Evolutionary conservation across 2,329 filamentous ascomycete species (phyloP), one percentile per base, ranked within the genome.

Genomic region (Leptosphaerulina australis): DNA sequence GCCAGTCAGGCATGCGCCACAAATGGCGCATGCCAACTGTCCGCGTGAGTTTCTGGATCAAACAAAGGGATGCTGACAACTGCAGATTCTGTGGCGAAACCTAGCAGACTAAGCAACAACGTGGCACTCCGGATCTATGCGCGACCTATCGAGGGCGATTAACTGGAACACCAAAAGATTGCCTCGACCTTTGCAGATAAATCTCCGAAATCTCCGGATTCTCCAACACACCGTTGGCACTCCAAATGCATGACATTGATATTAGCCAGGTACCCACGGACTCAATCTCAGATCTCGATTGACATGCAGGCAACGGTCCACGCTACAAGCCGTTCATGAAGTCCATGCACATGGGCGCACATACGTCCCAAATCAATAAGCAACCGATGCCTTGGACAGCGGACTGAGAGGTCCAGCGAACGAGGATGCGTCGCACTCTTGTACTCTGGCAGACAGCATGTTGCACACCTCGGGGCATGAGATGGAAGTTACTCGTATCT

Each of bases 211-310:
- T n/a, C n/a, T n/a, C 28, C 34, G 39, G 26, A 24, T 10, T 22
- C 29, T 44, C 46, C 38, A 17, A 44, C 26, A 39, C 39, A 40
- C 47, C 29, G 47, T 29, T 37, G 22, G 34, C 47, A 34, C n/a
- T 28, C 26, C 33, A 40, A 31, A 39, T 12, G 40, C 34, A 24
- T 39, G 35, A 35, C 40, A 26, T n/a, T n/a, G n/a, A n/a, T 35
- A 24, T 22, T 14, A 29, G 35, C 40, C 17, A 44, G 40, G 47
- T 30, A 25, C 29, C 34, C 47, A 50, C 21, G 35, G 22, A 33
- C 14, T 35, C 22, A 24, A 40, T 44, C 40, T 15, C 43, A 17
- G 21, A 33, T 49, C 39, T 44, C 11, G 18, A 4, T 14, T 37
- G 11, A 17, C n/a, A 21, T 12, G 17, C 17, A 50, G 38, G 28